phyloP scores from a whole-genome alignment of 2,329 filamentous ascomycete genomes.

The Cercospora sp. region DNA sequence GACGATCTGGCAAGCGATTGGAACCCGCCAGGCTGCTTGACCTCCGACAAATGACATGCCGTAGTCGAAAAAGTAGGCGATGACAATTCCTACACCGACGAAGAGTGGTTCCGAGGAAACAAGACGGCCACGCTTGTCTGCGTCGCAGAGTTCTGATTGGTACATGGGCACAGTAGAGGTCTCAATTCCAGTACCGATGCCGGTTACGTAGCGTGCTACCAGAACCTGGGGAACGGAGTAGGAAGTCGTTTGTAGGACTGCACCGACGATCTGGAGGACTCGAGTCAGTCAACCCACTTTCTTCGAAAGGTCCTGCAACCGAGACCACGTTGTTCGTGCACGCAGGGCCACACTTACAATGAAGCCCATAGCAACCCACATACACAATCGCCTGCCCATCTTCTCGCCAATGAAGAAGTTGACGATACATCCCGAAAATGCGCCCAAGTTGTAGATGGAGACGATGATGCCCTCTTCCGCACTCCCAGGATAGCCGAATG shows the following conservation, averaged over 20 bases:
- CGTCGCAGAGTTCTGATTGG: constrained; percentile 39
- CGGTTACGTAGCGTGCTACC: constrained; percentile 51
- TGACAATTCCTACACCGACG: constrained; percentile 40
- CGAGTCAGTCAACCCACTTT: not conserved
- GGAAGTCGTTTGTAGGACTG: constrained; percentile 48
- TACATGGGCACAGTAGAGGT: constrained; percentile 51
- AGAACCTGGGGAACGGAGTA: constrained; percentile 49
- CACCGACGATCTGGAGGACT: constrained; percentile 41
- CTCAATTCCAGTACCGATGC: constrained; percentile 50
- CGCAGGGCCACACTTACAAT: constrained; percentile 34
- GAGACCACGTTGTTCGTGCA: not conserved
- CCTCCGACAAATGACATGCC: constrained; percentile 45
- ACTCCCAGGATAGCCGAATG: constrained; percentile 42
- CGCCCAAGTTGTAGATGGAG: constrained; percentile 59
- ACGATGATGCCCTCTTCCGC: constrained; percentile 48
- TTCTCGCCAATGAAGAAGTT: constrained; percentile 53
- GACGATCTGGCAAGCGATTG: constrained; percentile 50
- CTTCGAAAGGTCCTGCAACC: not conserved
- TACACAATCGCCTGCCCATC: constrained; percentile 51
- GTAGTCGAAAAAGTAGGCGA: constrained; percentile 40
- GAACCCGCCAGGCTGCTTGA: constrained; percentile 49
- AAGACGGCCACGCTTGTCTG: constrained; percentile 37
- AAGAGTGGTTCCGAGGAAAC: constrained; percentile 40
- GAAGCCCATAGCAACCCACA: constrained; percentile 49
- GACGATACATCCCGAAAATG: constrained; percentile 57